Evolutionary conservation across 2,329 filamentous ascomycete species (phyloP).

Genomic region (Chaetomiaceae sp.): DNA sequence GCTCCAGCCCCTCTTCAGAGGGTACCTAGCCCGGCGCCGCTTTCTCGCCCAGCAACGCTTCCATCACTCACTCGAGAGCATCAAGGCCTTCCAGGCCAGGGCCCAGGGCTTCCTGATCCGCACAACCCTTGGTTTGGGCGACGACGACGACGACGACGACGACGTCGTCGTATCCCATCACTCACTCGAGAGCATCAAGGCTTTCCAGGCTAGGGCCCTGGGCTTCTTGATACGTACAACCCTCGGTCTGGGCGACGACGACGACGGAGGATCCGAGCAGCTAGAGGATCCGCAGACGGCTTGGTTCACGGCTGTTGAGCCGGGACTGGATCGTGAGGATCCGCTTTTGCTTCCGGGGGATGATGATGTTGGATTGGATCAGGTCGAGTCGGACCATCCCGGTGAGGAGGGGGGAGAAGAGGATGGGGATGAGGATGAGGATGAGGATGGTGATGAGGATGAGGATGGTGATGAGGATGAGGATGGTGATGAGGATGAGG

Average conservation of each 20-base stretch:
- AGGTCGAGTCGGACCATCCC: no score
- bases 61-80: neutral
- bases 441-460: no score
- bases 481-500: no score
- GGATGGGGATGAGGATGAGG: neutral
- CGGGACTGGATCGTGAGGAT: neutral
- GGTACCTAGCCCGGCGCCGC: neutral
- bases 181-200: neutral
- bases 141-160: no score
- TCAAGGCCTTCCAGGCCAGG: constrained; percentile 5
- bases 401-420: no score
- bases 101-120: constrained; percentile 11
- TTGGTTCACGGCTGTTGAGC: neutral
- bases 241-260: neutral
- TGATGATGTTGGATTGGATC: no score
- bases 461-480: no score
- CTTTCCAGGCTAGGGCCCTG: constrained; percentile 9
- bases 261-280: no score
- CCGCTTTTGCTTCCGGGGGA: no score
- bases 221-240: constrained; percentile 4
- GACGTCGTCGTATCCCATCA: no score
- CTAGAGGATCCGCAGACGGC: neutral
- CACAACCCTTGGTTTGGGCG: neutral
- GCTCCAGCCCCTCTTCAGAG: constrained; percentile 10
- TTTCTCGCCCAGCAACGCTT: no score